Conservation (phyloP, 2,329 filamentous ascomycete species). For the Alternaria conjuncta region DNA sequence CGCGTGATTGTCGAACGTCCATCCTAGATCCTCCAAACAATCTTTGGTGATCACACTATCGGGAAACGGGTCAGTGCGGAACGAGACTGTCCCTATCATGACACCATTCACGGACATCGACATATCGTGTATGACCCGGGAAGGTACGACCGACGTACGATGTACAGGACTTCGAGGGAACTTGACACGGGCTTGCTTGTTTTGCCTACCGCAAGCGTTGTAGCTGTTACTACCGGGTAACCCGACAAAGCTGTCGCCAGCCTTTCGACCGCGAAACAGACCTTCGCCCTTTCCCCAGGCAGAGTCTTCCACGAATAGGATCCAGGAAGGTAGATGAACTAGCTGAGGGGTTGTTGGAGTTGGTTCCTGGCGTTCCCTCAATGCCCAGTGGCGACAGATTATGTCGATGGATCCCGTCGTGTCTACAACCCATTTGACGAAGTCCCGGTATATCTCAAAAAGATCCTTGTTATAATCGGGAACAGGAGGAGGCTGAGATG, state of each 20-base stretch:
- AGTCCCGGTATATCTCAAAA: background rate
- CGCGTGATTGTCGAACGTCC: background rate
- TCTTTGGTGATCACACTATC: background rate
- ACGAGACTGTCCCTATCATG: background rate
- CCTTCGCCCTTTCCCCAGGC: background rate
- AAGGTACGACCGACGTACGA: rapidly evolving
- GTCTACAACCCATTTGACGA: background rate
- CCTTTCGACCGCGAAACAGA: background rate
- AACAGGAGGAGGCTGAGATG: too few species aligned
- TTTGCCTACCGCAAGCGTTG: background rate
- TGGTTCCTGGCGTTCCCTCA: background rate
- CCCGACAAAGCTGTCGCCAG: background rate
- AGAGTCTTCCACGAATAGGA: background rate
- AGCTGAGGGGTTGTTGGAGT: background rate
- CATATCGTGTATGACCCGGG: background rate
- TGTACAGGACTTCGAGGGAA: background rate
- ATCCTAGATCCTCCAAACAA: background rate
- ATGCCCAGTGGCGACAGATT: background rate
- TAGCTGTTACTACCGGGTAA: background rate
- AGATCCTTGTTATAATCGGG: background rate
- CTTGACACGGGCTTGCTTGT: background rate
- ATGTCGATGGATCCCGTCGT: background rate
- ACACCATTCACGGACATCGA: background rate
- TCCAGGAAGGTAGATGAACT: background rate
- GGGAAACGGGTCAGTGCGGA: background rate